Evolutionary conservation across 1,284 basidiomycete species (phyloP), one percentile per base, ranked within the genome.

Genomic region (Retiboletus flavoniger): DNA sequence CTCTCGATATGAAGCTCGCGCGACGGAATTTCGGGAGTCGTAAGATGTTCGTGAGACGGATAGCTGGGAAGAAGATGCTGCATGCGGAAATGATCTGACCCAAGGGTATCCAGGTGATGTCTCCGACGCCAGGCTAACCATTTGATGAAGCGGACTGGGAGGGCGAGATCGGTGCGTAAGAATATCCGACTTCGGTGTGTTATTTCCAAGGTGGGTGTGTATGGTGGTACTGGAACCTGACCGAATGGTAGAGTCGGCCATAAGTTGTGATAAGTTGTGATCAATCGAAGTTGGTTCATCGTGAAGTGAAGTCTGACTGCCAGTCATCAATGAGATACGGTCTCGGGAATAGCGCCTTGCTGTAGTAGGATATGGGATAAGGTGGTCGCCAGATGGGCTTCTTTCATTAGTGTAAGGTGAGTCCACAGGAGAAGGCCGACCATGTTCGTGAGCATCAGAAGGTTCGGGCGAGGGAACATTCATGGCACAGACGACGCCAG

Each of bases 371-470:
- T 45, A 38, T 17, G 60, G 60, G 3, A 31, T 4, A 21, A 70
- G 65, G 28, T 68, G 65, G 29, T 24, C 24, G 24, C 64, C 66
- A 38, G 65, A 66, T 14, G 52, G 54, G 13, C 68, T 63, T 43
- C 64, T 64, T 36, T 46, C 36, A 47, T 14, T 57, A 13, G 31
- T 56, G 7, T 62, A 69, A n/a, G 58, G 60, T n/a, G 39, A 50
- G 29, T 67, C 65, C 11, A 46, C 47, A 0, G 54, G 51, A 35
- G 68, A 63, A 46, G 40, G 36, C 4, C 35, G 46, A 26, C 28
- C 28, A 36, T 11, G 28, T 40, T 48, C 59, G 4, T 51, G 14
- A n/a, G 21, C 14, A 28, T 59, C 44, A 29, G 51, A 49, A 4
- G 24, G 39, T 14, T 24, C 47, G 1, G 29, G 7, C 1, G 42